Evolutionary conservation across 768 basidiomycete species (phyloP).

Genomic region (Cystobasidium onofrii): DNA sequence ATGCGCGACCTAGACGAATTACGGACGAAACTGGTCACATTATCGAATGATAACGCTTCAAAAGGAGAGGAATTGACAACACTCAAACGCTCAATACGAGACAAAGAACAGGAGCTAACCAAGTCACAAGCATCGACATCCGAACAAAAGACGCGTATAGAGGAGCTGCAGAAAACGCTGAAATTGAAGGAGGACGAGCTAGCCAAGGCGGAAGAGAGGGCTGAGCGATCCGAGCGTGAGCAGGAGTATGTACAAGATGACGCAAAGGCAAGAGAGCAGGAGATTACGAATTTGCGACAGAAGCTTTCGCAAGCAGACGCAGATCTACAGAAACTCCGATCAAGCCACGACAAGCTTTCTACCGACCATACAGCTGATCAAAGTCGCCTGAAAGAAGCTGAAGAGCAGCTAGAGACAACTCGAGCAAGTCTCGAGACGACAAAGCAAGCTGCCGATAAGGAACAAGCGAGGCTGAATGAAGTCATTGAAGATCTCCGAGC

Average conservation of each 20-base stretch:
- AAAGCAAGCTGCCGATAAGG: background rate
- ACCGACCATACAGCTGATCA: background rate
- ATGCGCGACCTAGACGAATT: constrained; percentile 28
- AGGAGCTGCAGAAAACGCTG: background rate
- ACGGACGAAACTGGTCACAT: constrained; percentile 11
- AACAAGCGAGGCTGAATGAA: background rate
- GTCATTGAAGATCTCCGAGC: background rate
- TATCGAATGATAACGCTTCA: constrained; percentile 12
- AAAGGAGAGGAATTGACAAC: constrained; percentile 4
- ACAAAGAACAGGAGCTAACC: constrained; percentile 11
- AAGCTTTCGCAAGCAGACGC: background rate
- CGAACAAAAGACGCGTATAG: background rate
- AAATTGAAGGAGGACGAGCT: background rate
- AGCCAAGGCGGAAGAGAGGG: background rate
- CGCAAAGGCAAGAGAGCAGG: constrained; percentile 2
- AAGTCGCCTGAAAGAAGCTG: background rate
- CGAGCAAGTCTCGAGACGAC: background rate
- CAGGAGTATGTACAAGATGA: constrained; percentile 18
- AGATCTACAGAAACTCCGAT: background rate
- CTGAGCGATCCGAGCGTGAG: constrained; percentile 20
- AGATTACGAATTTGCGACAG: background rate
- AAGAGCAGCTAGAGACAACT: background rate
- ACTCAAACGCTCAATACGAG: background rate
- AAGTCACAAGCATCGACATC: background rate
- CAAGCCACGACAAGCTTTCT: background rate